Evolutionary conservation across 106 monocot species (phyloP).

Genomic region (Hemerocallis citrina): DNA sequence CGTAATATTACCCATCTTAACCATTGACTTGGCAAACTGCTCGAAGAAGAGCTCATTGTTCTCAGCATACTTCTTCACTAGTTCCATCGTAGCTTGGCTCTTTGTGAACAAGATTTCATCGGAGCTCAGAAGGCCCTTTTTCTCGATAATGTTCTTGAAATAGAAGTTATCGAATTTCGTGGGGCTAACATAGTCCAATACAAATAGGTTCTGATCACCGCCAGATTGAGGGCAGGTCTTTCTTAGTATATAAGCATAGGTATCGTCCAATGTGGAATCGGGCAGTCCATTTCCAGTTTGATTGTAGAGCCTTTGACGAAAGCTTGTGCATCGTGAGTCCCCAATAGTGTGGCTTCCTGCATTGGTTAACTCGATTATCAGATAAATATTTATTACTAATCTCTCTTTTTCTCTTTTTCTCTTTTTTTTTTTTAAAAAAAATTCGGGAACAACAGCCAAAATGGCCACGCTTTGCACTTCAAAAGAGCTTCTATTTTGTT

Average conservation of each 20-base stretch:
- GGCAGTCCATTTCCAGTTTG: constrained; percentile 10
- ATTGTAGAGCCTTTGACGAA: constrained; percentile 15
- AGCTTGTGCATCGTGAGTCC: constrained; percentile 10
- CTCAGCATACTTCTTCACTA: constrained; percentile 1
- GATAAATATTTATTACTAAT: too few relatives aligned
- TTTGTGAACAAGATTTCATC: constrained; percentile 3
- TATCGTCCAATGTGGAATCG: background rate
- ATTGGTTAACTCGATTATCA: background rate
- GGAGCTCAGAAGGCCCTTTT: constrained; percentile 5
- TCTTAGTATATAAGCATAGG: background rate
- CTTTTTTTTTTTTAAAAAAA: background rate
- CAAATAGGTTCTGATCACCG: background rate
- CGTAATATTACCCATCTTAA: constrained; percentile 10
- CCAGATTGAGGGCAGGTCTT: constrained; percentile 1
- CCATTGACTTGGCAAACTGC: constrained; percentile 11
- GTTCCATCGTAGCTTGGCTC: background rate
- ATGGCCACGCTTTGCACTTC: too few relatives aligned
- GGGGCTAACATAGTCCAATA: background rate
- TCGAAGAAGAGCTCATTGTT: background rate
- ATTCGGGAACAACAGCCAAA: too few relatives aligned
- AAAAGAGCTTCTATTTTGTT: too few relatives aligned
- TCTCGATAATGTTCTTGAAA: constrained; percentile 7
- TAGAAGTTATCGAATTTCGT: constrained; percentile 13
- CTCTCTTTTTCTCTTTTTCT: background rate
- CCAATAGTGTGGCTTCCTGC: constrained; percentile 16